phyloP scores from a whole-genome alignment of 2,329 filamentous ascomycete genomes.

The Fusarium chuoi region DNA sequence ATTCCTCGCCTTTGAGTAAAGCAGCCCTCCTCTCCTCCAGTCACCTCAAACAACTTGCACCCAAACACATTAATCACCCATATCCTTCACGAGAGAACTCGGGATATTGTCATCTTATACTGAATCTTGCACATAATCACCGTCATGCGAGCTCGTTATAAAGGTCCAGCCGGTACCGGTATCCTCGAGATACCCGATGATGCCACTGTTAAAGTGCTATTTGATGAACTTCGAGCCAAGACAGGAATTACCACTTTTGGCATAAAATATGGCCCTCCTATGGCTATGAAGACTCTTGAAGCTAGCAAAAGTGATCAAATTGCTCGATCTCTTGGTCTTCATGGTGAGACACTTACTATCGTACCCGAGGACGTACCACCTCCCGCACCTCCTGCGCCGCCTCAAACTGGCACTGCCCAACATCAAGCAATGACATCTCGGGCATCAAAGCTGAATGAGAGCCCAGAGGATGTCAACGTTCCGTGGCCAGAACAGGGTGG shows the following conservation, averaged over 20 bases:
- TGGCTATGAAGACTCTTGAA: conserved; percentile 71
- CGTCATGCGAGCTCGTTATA: conserved; percentile 77
- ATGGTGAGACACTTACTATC: conserved; percentile 63
- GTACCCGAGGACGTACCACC: conserved; percentile 53
- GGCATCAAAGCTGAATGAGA: conserved; percentile 13
- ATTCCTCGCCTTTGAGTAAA: conserved; percentile 14
- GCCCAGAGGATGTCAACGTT: conserved; percentile 52
- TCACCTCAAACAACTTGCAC: neutral
- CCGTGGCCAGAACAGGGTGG: conserved; percentile 62
- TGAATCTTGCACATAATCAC: too few relatives aligned
- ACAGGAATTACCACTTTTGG: conserved; percentile 75
- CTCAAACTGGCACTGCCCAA: conserved; percentile 8
- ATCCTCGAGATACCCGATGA: conserved; percentile 75
- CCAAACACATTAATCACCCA: neutral
- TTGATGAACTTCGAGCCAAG: conserved; percentile 68
- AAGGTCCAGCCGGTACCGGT: conserved; percentile 77
- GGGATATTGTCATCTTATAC: neutral
- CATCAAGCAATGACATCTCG: neutral
- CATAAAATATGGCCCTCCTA: conserved; percentile 86
- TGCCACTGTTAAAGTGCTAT: conserved; percentile 72
- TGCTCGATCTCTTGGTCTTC: conserved; percentile 60
- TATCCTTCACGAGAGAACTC: neutral
- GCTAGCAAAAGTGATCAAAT: conserved; percentile 62
- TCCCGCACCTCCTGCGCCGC: conserved; percentile 16
- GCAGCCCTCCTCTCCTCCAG: conserved; percentile 13